Conservation (phyloP, 2,329 filamentous ascomycete species). For the Aphanoascus verrucosus region DNA sequence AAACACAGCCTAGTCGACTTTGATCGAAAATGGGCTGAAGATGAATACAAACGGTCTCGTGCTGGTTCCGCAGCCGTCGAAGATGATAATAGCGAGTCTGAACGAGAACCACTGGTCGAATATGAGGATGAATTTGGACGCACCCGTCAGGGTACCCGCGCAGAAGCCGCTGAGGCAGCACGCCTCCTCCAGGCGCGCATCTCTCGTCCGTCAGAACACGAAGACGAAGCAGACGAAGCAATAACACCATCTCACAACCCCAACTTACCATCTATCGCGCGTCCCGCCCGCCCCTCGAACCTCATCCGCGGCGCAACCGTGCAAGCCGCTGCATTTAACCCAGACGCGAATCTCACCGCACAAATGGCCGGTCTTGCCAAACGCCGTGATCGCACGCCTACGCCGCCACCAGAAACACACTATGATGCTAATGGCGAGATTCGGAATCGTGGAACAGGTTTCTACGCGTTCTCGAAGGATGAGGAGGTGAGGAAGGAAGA, state of each 20-base stretch:
- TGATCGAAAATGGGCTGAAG: constrained; percentile 86
- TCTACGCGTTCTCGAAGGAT: constrained; percentile 79
- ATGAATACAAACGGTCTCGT: constrained; percentile 31
- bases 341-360: constrained; percentile 51
- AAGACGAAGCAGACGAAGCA: constrained; percentile 13
- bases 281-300: constrained; percentile 49
- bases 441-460: constrained; percentile 76
- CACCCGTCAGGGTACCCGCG: constrained; percentile 59
- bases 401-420: constrained; percentile 68
- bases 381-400: constrained; percentile 67
- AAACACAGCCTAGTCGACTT: constrained; percentile 68
- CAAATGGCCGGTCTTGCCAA: constrained; percentile 69
- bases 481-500: constrained; percentile 56
- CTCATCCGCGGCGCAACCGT: constrained; percentile 80
- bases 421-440: constrained; percentile 81
- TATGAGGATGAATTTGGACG: constrained; percentile 89
- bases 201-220: constrained; percentile 13
- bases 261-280: constrained; percentile 20
- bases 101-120: constrained; percentile 59
- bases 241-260: constrained; percentile 18
- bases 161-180: constrained; percentile 55
- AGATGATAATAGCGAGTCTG: constrained; percentile 26
- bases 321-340: constrained; percentile 72
- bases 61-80: constrained; percentile 20
- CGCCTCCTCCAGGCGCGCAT: constrained; percentile 9